Percentiles rank a stretch among this genome's conserved stretches.
Conservation (phyloP, 306 rosid genomes). For the Gastrolobium bilobum region DNA sequence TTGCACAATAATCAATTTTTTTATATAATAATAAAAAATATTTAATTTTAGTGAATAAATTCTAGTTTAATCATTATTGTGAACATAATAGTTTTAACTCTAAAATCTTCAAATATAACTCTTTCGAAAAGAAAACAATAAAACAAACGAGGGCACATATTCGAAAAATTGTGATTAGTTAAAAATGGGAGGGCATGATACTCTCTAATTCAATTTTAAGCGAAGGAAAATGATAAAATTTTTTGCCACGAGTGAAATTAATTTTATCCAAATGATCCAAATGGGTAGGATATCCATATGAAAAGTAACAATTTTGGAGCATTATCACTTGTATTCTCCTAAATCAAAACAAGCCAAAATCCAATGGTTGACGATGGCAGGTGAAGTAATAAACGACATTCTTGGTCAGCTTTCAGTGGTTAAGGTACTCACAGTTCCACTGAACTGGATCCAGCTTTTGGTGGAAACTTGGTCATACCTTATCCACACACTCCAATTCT, state of each 20-base stretch:
- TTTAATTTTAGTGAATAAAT: not conserved
- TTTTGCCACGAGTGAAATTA: too few relatives aligned
- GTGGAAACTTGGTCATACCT: slow-evolving; percentile 68
- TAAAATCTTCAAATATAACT: not conserved
- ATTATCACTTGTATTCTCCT: not conserved
- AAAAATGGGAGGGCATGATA: too few relatives aligned
- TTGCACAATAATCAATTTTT: not conserved
- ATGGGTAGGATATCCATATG: too few relatives aligned
- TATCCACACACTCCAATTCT: slow-evolving; percentile 65
- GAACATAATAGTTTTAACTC: not conserved
- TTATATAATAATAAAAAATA: not conserved
- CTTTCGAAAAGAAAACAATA: not conserved
- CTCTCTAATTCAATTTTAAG: too few relatives aligned
- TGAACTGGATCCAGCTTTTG: slow-evolving; percentile 24
- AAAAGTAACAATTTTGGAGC: too few relatives aligned
- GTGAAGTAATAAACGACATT: slow-evolving; percentile 31
- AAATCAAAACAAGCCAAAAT: slow-evolving; percentile 12
- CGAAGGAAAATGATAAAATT: too few relatives aligned
- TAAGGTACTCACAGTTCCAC: slow-evolving; percentile 20
- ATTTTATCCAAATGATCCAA: too few relatives aligned
- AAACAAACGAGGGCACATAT: too few relatives aligned
- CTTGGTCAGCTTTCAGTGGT: slow-evolving; percentile 29
- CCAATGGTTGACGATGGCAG: slow-evolving; percentile 19
- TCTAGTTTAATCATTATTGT: not conserved
- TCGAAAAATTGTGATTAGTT: too few relatives aligned